Conservation (phyloP, 148 eudicot genomes). For the Pouteria glomerata region DNA sequence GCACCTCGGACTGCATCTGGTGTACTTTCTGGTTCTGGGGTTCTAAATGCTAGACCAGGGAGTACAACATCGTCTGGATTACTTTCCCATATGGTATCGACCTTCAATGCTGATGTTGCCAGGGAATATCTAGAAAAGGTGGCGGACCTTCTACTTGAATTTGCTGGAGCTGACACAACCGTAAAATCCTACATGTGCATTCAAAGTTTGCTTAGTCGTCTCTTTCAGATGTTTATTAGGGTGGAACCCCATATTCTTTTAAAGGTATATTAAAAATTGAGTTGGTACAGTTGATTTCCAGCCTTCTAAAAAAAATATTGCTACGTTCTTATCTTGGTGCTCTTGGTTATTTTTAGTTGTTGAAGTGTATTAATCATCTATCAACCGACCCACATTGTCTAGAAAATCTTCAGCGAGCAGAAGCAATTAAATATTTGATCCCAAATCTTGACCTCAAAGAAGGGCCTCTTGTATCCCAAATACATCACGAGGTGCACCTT, state of each 20-base stretch:
- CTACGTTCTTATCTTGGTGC: background rate
- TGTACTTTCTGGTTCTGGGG: constrained; percentile 96
- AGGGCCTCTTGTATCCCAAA: constrained; percentile 87
- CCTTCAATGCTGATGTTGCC: constrained; percentile 86
- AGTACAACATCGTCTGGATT: constrained; percentile 93
- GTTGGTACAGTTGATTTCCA: background rate
- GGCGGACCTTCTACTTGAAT: constrained; percentile 90
- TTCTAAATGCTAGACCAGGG: constrained; percentile 89
- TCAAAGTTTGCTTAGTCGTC: constrained; percentile 88
- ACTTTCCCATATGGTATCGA: constrained; percentile 77
- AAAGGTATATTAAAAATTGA: constrained; percentile 45
- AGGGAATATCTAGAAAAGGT: constrained; percentile 94
- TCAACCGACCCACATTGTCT: constrained; percentile 97
- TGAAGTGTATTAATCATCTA: constrained; percentile 86
- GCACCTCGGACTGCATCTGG: constrained; percentile 89
- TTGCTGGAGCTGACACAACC: constrained; percentile 84
- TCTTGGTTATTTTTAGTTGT: constrained; percentile 40
- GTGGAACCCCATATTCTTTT: constrained; percentile 88
- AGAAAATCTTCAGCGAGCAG: constrained; percentile 98
- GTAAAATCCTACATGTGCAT: constrained; percentile 95
- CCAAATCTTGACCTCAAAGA: constrained; percentile 97
- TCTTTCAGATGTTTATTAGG: constrained; percentile 93
- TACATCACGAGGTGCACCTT: constrained; percentile 72
- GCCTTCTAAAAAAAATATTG: background rate
- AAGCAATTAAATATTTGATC: constrained; percentile 86